These are phyloP conservation scores for Pseudozyma sp. DNA, from an alignment of 1,284 basidiomycete genomes.

Conservation along the genomic window DNA sequence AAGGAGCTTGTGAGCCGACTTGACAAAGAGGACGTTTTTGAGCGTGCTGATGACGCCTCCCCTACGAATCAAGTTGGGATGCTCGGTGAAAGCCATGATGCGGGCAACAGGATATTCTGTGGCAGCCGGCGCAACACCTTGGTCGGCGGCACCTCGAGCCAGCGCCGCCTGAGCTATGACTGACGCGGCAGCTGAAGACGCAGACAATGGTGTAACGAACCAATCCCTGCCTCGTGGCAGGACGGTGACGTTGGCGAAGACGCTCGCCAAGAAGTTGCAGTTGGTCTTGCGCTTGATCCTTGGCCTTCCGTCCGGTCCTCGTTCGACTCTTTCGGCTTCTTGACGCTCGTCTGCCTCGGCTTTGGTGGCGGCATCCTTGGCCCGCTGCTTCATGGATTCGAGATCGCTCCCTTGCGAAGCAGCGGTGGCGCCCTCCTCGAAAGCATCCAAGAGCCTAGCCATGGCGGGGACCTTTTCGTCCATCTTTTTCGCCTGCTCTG, in stretches of 20 bases:
- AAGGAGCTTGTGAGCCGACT: slow-evolving; percentile 61
- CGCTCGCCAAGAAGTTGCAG: slow-evolving; percentile 68
- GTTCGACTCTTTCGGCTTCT: slow-evolving; percentile 47
- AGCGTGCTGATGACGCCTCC: slow-evolving; percentile 67
- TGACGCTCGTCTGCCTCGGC: slow-evolving; percentile 31
- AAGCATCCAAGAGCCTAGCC: slow-evolving; percentile 62
- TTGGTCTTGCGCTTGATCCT: slow-evolving; percentile 64
- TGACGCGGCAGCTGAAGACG: slow-evolving; percentile 47
- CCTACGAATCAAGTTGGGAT: slow-evolving; percentile 66
- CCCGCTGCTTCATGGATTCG: slow-evolving; percentile 61
- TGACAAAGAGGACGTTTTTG: slow-evolving; percentile 67
- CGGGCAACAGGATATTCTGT: slow-evolving; percentile 65
- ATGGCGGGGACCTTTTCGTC: slow-evolving; percentile 63
- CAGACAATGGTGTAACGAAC: slow-evolving; percentile 59
- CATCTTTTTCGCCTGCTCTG: slow-evolving; percentile 50
- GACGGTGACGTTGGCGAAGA: slow-evolving; percentile 67
- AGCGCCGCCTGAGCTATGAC: slow-evolving; percentile 51
- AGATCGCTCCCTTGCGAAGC: slow-evolving; percentile 53
- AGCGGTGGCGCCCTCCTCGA: slow-evolving; percentile 67
- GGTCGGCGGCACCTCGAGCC: slow-evolving; percentile 31
- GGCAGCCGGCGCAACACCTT: slow-evolving; percentile 30
- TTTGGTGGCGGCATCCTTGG: slow-evolving; percentile 46
- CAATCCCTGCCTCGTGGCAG: slow-evolving; percentile 64
- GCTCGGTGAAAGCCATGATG: slow-evolving; percentile 66
- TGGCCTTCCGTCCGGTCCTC: slow-evolving; percentile 51